Base-by-base conservation (phyloP, 768 basidiomycete genomes). In the Tremella fuciformis region DNA sequence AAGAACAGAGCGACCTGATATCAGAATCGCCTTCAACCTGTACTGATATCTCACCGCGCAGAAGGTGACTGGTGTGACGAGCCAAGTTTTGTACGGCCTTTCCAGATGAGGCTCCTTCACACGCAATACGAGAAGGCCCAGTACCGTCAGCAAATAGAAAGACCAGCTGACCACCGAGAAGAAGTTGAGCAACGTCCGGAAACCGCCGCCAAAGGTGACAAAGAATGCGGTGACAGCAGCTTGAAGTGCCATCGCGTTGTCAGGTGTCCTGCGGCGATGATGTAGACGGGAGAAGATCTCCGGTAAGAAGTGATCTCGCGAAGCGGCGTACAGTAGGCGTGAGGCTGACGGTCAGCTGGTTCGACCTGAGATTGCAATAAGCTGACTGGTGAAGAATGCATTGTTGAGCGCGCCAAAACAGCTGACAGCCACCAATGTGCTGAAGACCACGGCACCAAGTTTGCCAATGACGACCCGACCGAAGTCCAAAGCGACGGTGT, bases 361-460 rank as follows among this genome's bases (percentile, higher is more conserved):
- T 3, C 19, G 34, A 3, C 8, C 38, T 18, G 13, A 22, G 58
- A 13, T 19, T 50, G 26, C 21, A 39, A 13, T n/a, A 61, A 34
- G 29, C 71, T 48, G 40, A 55, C 60, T 66, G 21, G 40, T 59
- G 52, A 57, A 64, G 55, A 69, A 71, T 63, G 42, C 66, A 84
- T 91, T 88, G 73, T 96, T 94, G 53, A 99, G 78, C 1, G 96
- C 91, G 16, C 94, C 94, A 64, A 99, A 91, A 74, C 91, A 96
- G 2, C 92, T 96, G 58, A 97, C 82, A 1, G 91, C 89, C 13
- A 99, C 94, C 82, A 91, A 85, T 51, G 86, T 81, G 0, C 94
- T 90, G 73, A 99, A 96, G 15, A 91, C 67, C 4, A 84, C 83
- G 0, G 88, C 92, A 26, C 96, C 94, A n/a, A 86, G 76, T 3